Conservation (phyloP, 2,329 filamentous ascomycete genomes). For the Scytalidium lignicola region DNA sequence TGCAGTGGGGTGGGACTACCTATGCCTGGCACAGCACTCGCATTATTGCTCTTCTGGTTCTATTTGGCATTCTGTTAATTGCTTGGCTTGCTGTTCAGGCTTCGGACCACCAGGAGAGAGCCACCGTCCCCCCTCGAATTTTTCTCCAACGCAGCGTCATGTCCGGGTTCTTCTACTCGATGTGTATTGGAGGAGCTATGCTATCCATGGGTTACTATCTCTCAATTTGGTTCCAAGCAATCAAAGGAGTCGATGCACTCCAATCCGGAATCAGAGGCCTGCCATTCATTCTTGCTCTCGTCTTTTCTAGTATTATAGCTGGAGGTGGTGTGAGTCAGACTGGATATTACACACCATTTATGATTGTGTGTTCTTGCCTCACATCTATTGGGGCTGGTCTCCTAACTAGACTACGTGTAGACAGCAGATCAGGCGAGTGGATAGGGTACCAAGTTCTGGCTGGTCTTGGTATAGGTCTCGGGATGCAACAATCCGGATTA, state of each 20-base stretch:
- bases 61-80: conserved; percentile 25
- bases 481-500: no score
- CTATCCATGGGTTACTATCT: background rate
- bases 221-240: background rate
- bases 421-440: no score
- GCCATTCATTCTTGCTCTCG: background rate
- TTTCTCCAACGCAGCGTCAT: conserved; percentile 6
- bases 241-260: background rate
- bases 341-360: conserved; percentile 30
- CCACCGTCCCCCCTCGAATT: conserved; percentile 31
- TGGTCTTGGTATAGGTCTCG: no score
- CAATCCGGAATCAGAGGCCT: background rate
- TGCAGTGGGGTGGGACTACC: conserved; percentile 18
- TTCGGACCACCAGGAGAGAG: conserved; percentile 23
- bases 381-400: no score
- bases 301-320: background rate
- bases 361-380: no score
- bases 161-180: background rate
- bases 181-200: background rate
- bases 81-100: conserved; percentile 23
- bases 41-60: conserved; percentile 22
- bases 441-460: no score
- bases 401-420: no score
- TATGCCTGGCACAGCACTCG: conserved; percentile 22
- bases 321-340: background rate